Percentiles rank a stretch among this genome's conserved stretches.
Evolutionary conservation across 2,329 filamentous ascomycete genomes (phyloP).

Genomic region (Exophiala sp.): DNA sequence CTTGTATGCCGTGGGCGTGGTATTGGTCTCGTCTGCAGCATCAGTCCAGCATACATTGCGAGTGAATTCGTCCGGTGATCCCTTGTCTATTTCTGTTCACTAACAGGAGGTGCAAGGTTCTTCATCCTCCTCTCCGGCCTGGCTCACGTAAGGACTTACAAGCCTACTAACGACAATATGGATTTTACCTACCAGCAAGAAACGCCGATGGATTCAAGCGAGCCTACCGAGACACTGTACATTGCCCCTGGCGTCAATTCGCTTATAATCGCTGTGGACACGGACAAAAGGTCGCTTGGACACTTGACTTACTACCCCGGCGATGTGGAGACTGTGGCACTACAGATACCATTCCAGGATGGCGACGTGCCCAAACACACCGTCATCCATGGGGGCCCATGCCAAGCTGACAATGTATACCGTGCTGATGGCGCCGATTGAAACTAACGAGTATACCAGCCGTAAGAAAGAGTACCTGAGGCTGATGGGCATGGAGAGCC

Average conservation of each 20-base stretch:
- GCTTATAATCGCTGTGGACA: conserved; percentile 30
- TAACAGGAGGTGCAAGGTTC: not conserved
- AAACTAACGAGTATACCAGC: too few species aligned
- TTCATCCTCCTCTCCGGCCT: conserved; percentile 9
- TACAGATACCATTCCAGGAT: conserved; percentile 30
- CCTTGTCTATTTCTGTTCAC: too few species aligned
- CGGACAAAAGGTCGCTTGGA: conserved; percentile 25
- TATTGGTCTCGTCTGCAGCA: not conserved
- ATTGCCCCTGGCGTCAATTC: conserved; percentile 11
- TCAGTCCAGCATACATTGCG: not conserved
- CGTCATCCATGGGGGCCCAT: conserved; percentile 10
- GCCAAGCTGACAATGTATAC: not conserved
- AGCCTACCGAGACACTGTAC: conserved; percentile 3
- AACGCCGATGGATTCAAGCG: not conserved
- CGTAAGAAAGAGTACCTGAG: too few species aligned
- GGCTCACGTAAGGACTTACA: conserved; percentile 7
- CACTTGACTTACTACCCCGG: conserved; percentile 31
- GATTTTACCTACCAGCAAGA: not conserved
- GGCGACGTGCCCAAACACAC: conserved; percentile 14
- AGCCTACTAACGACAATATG: not conserved
- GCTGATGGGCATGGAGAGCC: too few species aligned
- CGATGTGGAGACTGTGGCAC: conserved; percentile 26
- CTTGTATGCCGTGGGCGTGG: not conserved
- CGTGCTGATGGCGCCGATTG: too few species aligned
- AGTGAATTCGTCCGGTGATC: not conserved